Percentiles rank a stretch among this genome's conserved stretches.
These are phyloP conservation scores for Neurospora sp. DNA, from an alignment of 495 filamentous ascomycete genomes.

Conservation along the genomic window DNA sequence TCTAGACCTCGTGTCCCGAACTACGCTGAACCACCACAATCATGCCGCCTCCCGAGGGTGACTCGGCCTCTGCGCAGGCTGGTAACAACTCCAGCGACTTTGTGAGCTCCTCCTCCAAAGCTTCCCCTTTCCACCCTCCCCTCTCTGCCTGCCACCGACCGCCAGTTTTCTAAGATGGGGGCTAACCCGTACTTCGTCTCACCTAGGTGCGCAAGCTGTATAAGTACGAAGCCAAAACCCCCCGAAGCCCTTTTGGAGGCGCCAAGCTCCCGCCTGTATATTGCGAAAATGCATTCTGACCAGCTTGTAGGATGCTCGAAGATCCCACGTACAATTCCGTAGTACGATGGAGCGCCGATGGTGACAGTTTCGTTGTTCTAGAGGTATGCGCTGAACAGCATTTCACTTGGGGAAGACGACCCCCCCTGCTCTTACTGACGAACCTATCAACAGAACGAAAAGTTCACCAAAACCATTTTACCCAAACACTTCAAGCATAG, in stretches of 20 bases:
- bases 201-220: conserved; percentile 91
- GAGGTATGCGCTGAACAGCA: conserved; percentile 55
- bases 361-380: conserved; percentile 93
- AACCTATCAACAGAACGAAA: conserved; percentile 63
- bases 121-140: neutral
- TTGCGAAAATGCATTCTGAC: conserved; percentile 15
- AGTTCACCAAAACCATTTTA: conserved; percentile 94
- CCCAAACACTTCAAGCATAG: conserved; percentile 99
- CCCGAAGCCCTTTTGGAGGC: neutral
- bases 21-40: conserved; percentile 8
- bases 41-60: conserved; percentile 35
- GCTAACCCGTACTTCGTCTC: conserved; percentile 9
- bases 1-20: neutral
- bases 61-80: conserved; percentile 28
- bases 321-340: conserved; percentile 86
- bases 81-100: conserved; percentile 43
- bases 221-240: conserved; percentile 54
- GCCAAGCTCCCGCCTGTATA: conserved; percentile 1
- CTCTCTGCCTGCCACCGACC: neutral
- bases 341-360: conserved; percentile 89
- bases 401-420: conserved; percentile 1
- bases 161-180: conserved; percentile 3
- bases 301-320: conserved; percentile 76
- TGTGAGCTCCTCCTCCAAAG: conserved; percentile 24
- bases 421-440: conserved; percentile 2